Conservation (phyloP, 2,329 filamentous ascomycete genomes). For the Stagonosporopsis vannaccii region DNA sequence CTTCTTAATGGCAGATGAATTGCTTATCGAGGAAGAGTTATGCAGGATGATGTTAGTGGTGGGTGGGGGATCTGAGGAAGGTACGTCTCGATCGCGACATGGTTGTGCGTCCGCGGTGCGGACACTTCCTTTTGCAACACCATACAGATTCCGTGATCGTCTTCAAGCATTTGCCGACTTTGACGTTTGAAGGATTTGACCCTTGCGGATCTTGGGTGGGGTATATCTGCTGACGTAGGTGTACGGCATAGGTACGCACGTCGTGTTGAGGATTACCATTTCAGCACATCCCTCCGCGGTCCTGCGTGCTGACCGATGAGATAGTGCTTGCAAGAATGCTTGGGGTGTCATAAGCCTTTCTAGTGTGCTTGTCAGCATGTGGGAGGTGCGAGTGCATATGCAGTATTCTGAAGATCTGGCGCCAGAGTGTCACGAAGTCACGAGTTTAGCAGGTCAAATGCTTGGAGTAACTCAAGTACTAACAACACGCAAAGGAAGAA, state of each 20-base stretch:
- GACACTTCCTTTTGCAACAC: neutral
- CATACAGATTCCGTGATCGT: slow-evolving; percentile 3
- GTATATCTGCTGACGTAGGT: slow-evolving; percentile 11
- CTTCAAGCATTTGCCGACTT: slow-evolving; percentile 11
- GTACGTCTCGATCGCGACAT: slow-evolving; percentile 2
- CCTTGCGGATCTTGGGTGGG: slow-evolving; percentile 3
- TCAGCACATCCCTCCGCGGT: slow-evolving; percentile 5
- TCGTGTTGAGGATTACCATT: slow-evolving; percentile 1
- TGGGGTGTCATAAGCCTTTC: slow-evolving; percentile 7
- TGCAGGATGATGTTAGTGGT: slow-evolving; percentile 10
- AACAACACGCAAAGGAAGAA: neutral
- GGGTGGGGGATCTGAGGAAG: slow-evolving; percentile 2
- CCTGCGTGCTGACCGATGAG: neutral
- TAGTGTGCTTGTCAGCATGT: neutral
- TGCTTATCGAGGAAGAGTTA: slow-evolving; percentile 8
- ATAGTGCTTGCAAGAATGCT: neutral
- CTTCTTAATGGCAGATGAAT: neutral
- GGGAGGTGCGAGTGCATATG: neutral
- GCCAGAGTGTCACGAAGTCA: slow-evolving; percentile 11
- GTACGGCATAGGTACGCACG: slow-evolving; percentile 7
- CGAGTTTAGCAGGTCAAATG: neutral
- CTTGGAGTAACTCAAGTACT: neutral
- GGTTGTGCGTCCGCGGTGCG: slow-evolving; percentile 7
- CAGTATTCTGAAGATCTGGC: slow-evolving; percentile 1
- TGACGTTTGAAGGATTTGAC: slow-evolving; percentile 2